Base-by-base conservation (phyloP, 2,329 filamentous ascomycete genomes). In the Verticillium longisporum region DNA sequence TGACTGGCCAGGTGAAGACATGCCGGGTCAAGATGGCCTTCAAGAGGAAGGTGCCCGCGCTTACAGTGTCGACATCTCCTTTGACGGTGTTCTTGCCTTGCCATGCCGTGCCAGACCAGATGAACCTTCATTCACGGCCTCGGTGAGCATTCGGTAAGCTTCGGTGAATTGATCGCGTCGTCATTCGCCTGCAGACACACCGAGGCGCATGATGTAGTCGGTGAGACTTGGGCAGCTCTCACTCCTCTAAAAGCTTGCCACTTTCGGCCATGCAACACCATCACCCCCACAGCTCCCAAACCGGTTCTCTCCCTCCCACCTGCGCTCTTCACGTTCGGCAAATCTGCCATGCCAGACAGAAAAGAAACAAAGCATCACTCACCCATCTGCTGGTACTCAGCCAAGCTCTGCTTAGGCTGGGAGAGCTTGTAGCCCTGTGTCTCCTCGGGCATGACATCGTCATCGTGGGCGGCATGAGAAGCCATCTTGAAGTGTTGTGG, bases 371-470 rank as follows among this genome's bases (percentile, higher is more conserved):
- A 9, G 34, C 33, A 11, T 50, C 31, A 82, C 90, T 72, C 82
- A 96, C 92, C 95, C 79, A 99, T 89, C 76, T 97, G 83, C 73
- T 94, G 85, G 79, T 97, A 97, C 77, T 97, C 91, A 66, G 94
- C 91, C 72, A 99, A 84, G 69, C 91, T 96, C 86, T 98, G 97
- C 88, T 97, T 97, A 65, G 84, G 84, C 86, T 97, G 92, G 68
- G 92, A 93, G 73, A 97, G 90, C 87, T 96, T 97, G 88, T 97
- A 98, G 74, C 94, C 94, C 79, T 93, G 88, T 67, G 93, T 97
- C 80, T 89, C 85, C 80, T 95, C 90, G 66, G 92, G 89, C 76
- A 90, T 82, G 68, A 94, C 86, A 72, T 98, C 94, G 64, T 97
- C 92, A 66, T 88, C 81, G 72, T 85, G 80, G 15, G 15, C 32